Base-by-base conservation (phyloP, 441 rosid genomes). In the Raphanus hybrid region DNA sequence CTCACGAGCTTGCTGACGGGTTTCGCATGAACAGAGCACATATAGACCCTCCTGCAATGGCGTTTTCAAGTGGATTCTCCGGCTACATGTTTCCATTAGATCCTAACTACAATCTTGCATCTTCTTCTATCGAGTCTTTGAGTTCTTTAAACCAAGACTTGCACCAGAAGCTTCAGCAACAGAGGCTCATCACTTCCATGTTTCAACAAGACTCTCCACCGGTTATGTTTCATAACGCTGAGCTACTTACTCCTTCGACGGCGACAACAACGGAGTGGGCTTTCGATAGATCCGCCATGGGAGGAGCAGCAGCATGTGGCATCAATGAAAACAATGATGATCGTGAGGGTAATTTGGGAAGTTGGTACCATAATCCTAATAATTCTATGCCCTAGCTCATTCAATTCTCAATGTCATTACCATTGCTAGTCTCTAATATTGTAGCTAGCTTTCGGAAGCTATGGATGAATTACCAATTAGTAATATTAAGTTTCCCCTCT, bases 81-180 rank as follows among this genome's bases (percentile, higher is more conserved):
- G 45, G 80, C 48, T 59, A 67, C 55, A 64, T 75, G 75, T 37
- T 75, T 32, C 79, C 78, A 14, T 12, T 74, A 4, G 72, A 80
- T 14, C 4, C 59, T 63, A 65, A n/a, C 7, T 35, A 45, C 23
- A 48, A 59, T 34, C 59, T 68, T 67, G 78, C 86, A 26, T 84
- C 96, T 7, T 52, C 93, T 6, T 89, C 94, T 10, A 90, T 91
- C 26, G 97, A 92, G 78, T 91, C 96, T 62, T 80, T 94, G 85
- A 92, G 98, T 73, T 90, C 90, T 23, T 83, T 95, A 59, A 91
- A 93, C 87, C 97, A 95, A 69, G 96, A 92, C 84, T 86, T 93
- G 82, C 98, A 90, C 85, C 90, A 90, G 88, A 92, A 89, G 85
- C 76, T 95, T 78, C 99, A 95, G 86, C 95, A 95, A 77, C 96